These are phyloP conservation scores for Fusarium sp. DNA, from an alignment of 2,329 filamentous ascomycete species.

Conservation along the genomic window DNA sequence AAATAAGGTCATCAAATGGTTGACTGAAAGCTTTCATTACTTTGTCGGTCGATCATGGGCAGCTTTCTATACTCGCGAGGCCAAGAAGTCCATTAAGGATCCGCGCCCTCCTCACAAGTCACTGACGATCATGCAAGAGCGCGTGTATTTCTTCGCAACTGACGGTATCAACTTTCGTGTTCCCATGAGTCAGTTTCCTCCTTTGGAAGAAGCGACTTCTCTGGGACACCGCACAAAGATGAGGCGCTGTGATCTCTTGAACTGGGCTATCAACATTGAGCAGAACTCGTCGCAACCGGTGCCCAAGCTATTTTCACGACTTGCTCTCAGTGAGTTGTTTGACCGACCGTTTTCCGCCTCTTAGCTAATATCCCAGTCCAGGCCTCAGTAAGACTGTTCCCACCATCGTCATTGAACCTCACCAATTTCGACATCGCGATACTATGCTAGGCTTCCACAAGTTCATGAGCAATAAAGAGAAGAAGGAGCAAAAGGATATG, in stretches of 20 bases:
- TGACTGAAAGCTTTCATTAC: conserved; percentile 47
- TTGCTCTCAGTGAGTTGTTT: conserved; percentile 59
- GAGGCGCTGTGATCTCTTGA: conserved; percentile 54
- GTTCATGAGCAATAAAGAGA: conserved; percentile 70
- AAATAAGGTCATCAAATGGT: conserved; percentile 46
- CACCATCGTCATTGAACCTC: conserved; percentile 55
- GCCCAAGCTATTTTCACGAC: conserved; percentile 68
- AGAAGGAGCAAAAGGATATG: conserved; percentile 57
- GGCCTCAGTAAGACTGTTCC: conserved; percentile 63
- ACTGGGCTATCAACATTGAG: conserved; percentile 61
- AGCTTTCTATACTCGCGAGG: conserved; percentile 56
- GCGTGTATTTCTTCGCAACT: conserved; percentile 65
- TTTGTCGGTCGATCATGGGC: conserved; percentile 60
- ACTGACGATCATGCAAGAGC: conserved; percentile 46
- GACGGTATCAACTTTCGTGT: conserved; percentile 56
- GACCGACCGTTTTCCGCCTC: background rate
- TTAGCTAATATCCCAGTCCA: conserved; percentile 37
- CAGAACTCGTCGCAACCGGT: conserved; percentile 57
- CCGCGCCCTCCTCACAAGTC: conserved; percentile 33
- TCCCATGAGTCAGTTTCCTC: conserved; percentile 28
- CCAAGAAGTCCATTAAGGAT: conserved; percentile 52
- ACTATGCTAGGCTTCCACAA: conserved; percentile 35
- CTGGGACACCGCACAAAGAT: conserved; percentile 46
- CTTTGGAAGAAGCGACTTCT: conserved; percentile 37
- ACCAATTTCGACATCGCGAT: conserved; percentile 54